Percentiles rank a stretch among this genome's conserved stretches.
phyloP scores from a whole-genome alignment of 345 rosid species.

The Raphanus sativus region DNA sequence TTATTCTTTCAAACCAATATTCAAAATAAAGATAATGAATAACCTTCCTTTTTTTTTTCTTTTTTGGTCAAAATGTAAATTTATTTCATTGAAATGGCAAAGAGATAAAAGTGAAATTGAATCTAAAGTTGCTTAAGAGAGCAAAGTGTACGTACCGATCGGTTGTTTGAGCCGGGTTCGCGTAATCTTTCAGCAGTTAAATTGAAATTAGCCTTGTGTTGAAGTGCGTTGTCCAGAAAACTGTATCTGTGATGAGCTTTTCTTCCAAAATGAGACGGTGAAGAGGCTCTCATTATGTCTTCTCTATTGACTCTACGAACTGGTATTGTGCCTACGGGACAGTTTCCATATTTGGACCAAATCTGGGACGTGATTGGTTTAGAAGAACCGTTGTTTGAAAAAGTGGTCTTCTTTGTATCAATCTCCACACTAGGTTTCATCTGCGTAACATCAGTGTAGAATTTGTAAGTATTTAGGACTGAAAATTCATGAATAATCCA shows the following conservation, averaged over 20 bases:
- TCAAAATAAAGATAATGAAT: not conserved
- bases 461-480: not conserved
- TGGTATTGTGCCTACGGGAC: slow-evolving; percentile 53
- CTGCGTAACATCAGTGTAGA: slow-evolving; percentile 35
- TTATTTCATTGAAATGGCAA: not conserved
- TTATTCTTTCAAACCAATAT: not conserved
- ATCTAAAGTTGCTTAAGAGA: no score
- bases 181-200: not conserved
- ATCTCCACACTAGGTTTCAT: slow-evolving; percentile 43
- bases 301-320: slow-evolving; percentile 42
- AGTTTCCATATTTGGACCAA: slow-evolving; percentile 50
- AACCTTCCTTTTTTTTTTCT: not conserved
- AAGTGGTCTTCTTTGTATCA: not conserved
- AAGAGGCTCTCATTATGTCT: slow-evolving; percentile 48
- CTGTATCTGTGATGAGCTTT: slow-evolving; percentile 19
- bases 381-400: slow-evolving; percentile 6
- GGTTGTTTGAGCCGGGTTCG: not conserved
- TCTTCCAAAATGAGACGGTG: slow-evolving; percentile 35
- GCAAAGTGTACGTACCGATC: not conserved
- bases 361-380: slow-evolving; percentile 29
- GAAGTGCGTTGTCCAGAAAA: slow-evolving; percentile 7
- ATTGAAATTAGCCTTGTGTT: slow-evolving; percentile 1
- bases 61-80: not conserved
- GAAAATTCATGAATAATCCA: not conserved
- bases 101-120: no score